Base-by-base conservation (phyloP, 2,329 filamentous ascomycete species). In the Aspergillus sergii region DNA sequence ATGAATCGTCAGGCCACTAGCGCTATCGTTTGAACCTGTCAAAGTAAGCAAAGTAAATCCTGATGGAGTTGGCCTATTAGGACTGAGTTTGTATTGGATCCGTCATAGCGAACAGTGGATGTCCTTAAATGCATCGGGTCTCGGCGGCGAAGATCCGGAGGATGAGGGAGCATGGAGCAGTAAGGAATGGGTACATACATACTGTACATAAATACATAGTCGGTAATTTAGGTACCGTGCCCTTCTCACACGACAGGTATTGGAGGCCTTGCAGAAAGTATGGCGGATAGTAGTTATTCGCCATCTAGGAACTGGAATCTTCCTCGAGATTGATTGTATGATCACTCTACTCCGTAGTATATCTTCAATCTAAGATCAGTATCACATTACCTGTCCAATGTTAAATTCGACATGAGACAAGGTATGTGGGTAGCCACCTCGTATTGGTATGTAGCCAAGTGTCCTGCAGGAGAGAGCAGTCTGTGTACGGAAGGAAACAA, bases 91-190 rank as follows among this genome's bases (percentile, higher is more conserved):
- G 48, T 34, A 41, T 43, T 59, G 28, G 60, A 59, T 59, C 57
- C 60, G 14, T 51, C 41, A 50, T 51, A 32, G 55, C 28, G 45
- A 43, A 58, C 36, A 43, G 60, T 62, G 45, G 56, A 55, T 55
- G 57, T 39, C 21, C 32, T 45, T 30, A 59, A 34, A 60, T 50
- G 48, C 55, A 58, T 60, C 62, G 62, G 59, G 59, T 58, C 48
- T 59, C 62, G 55, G 62, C 50, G 56, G 21, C 46, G 62, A 64
- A 39, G 59, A 58, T 64, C 59, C 55, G 59, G 54, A 55, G 32
- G 58, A 39, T 48, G 41, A 56, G 51, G 21, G 39, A 55, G 32
- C 10, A 51, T 59, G n/a, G 57, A 56, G 53, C 45, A 56, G 55
- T 28, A 43, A 55, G 41, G 23, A 48, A 50, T 23, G 55, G 21